Conservation (phyloP, 2,329 filamentous ascomycete genomes). For the Alternaria solani region DNA sequence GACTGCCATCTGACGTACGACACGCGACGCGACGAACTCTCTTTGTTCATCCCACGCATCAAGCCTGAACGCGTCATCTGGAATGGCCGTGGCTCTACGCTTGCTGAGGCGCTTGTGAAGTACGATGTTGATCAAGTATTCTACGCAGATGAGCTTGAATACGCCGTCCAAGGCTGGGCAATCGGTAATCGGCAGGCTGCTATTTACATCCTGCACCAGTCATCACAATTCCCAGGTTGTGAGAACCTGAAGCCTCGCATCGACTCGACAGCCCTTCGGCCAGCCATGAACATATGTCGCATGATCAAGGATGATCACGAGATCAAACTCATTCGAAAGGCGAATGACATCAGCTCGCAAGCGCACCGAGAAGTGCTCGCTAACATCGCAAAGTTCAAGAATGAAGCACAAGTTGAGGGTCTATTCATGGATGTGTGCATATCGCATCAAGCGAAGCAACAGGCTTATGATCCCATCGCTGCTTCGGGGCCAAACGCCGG, state of each 20-base stretch:
- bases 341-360: slow-evolving; percentile 79
- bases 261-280: slow-evolving; percentile 60
- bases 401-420: slow-evolving; percentile 85
- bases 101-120: slow-evolving; percentile 67
- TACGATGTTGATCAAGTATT: slow-evolving; percentile 76
- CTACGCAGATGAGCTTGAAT: slow-evolving; percentile 54
- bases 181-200: slow-evolving; percentile 29
- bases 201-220: slow-evolving; percentile 48
- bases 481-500: slow-evolving; percentile 83
- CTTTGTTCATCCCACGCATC: slow-evolving; percentile 76
- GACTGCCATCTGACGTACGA: slow-evolving; percentile 67
- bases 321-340: slow-evolving; percentile 78
- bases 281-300: slow-evolving; percentile 79
- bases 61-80: slow-evolving; percentile 69
- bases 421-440: slow-evolving; percentile 78
- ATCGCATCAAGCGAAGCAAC: slow-evolving; percentile 73
- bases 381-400: slow-evolving; percentile 68
- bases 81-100: slow-evolving; percentile 68
- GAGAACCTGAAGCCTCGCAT: slow-evolving; percentile 21
- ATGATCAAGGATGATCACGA: slow-evolving; percentile 87
- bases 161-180: slow-evolving; percentile 44
- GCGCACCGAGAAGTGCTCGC: slow-evolving; percentile 78
- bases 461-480: slow-evolving; percentile 90
- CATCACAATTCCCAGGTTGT: slow-evolving; percentile 27
- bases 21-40: slow-evolving; percentile 67